Percentiles rank a stretch among this genome's conserved stretches.
phyloP scores from a whole-genome alignment of 2,329 filamentous ascomycete species.

The Colletotrichum incanum region DNA sequence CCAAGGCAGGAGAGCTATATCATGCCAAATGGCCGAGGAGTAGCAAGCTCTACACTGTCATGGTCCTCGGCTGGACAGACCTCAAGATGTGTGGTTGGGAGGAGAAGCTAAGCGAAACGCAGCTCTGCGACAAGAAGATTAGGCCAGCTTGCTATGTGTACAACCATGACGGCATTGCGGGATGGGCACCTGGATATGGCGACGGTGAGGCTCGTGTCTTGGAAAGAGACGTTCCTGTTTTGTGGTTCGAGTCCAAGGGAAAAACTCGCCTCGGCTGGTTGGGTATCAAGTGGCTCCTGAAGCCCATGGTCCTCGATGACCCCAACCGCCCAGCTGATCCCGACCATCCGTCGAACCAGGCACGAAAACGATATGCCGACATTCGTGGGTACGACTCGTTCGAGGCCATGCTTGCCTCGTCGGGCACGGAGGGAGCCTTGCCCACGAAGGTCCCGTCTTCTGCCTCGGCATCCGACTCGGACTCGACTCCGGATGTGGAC shows the following conservation, averaged over 20 bases:
- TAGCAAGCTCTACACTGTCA: slow-evolving; percentile 41
- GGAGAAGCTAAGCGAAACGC: slow-evolving; percentile 29
- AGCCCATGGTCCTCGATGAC: slow-evolving; percentile 35
- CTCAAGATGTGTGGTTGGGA: slow-evolving; percentile 33
- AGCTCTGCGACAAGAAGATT: slow-evolving; percentile 25
- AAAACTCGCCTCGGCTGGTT: slow-evolving; percentile 39
- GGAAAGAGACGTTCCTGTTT: slow-evolving; percentile 42
- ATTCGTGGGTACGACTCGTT: slow-evolving; percentile 36
- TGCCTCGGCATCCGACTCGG: slow-evolving; percentile 35
- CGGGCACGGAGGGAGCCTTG: neutral
- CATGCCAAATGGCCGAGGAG: slow-evolving; percentile 39
- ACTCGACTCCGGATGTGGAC: slow-evolving; percentile 27
- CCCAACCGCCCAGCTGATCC: slow-evolving; percentile 30
- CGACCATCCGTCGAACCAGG: slow-evolving; percentile 24
- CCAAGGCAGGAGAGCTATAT: slow-evolving; percentile 43
- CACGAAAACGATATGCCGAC: slow-evolving; percentile 32
- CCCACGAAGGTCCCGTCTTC: slow-evolving; percentile 25
- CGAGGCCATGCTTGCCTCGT: slow-evolving; percentile 33
- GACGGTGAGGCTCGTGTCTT: slow-evolving; percentile 38
- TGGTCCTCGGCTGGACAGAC: slow-evolving; percentile 44
- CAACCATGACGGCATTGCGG: slow-evolving; percentile 38
- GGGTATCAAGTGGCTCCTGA: slow-evolving; percentile 15
- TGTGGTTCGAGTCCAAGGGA: slow-evolving; percentile 45
- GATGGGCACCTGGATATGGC: slow-evolving; percentile 42
- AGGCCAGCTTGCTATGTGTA: slow-evolving; percentile 41